Base-by-base conservation (phyloP, 176 grass and related monocot genomes). In the Triticum timopheevii region DNA sequence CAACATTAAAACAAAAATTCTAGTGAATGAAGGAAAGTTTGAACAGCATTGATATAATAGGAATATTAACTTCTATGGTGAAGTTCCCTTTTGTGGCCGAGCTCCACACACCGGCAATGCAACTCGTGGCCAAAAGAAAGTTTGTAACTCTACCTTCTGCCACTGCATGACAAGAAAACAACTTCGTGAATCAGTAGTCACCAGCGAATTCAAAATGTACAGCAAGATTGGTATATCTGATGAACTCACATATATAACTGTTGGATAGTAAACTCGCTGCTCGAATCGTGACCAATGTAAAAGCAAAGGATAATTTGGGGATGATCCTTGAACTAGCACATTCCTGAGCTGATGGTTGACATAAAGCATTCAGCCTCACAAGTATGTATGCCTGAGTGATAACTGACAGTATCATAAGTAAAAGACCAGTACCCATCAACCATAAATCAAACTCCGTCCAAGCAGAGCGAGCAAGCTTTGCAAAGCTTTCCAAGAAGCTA, bases 401-500 rank as follows among this genome's bases (percentile, higher is more conserved):
- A 83, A 95, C 80, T 74, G 96, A 94, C 71, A 95, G 40, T 86
- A 95, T 58, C 88, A 98, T 94, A 82, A 93, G 78, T 80, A 83
- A 77, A 75, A 98, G 86, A 22, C 96, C 96, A 58, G 80, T 59
- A 47, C 92, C 86, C 96, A 98, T 96, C 20, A 88, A 84, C 79
- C 50, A 75, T 76, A 94, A 91, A 89, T 98, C 90, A 86, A 98
- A 96, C 82, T 98, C 96, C 39, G 96, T 98, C 96, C 96, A 98
- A 61, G 93, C 93, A 87, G 92, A 94, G 76, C 96, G 92, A 94
- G 96, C 96, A 86, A 95, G 90, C 70, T 90, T 92, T 81, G 96
- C 93, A 87, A 98, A 95, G 80, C 82, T 94, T 85, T 91, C 59
- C 84, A 98, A 87, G 86, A 94, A 98, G 36, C 91, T 44, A 65